Evolutionary conservation across 2,329 filamentous ascomycete species (phyloP).

Genomic region (Fusarium sp.): DNA sequence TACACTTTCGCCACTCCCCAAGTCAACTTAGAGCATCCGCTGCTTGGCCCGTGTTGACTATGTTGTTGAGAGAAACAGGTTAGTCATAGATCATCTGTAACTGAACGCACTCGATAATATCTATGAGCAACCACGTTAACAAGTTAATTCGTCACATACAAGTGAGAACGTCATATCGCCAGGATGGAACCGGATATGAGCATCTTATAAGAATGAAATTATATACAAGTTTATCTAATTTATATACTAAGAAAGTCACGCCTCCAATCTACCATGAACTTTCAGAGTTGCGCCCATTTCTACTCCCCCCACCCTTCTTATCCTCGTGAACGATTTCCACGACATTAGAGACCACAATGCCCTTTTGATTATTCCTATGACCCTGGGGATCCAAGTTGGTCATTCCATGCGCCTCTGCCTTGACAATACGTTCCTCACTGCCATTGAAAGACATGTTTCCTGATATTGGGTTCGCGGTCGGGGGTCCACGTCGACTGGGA

Average conservation of each 20-base stretch:
- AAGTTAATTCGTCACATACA: too few relatives aligned
- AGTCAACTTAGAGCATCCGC: not conserved
- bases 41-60: not conserved
- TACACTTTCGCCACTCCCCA: not conserved
- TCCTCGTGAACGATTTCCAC: slow-evolving; percentile 50
- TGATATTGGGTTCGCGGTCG: slow-evolving; percentile 51
- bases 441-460: slow-evolving; percentile 53
- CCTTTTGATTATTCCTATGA: slow-evolving; percentile 39
- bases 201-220: not conserved
- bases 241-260: not conserved
- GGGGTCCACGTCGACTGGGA: slow-evolving; percentile 48
- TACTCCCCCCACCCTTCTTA: slow-evolving; percentile 17
- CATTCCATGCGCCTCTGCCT: slow-evolving; percentile 55
- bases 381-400: slow-evolving; percentile 15
- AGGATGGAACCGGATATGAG: not conserved
- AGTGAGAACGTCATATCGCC: accelerated
- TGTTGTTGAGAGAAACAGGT: too few relatives aligned
- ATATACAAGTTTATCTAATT: not conserved
- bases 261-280: slow-evolving; percentile 23
- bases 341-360: slow-evolving; percentile 56
- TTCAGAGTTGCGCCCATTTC: not conserved
- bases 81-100: too few relatives aligned
- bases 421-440: slow-evolving; percentile 55
- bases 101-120: too few relatives aligned
- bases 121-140: accelerated